phyloP scores from a whole-genome alignment of 164 flowering plant genomes.

The Macadamia integrifolia region DNA sequence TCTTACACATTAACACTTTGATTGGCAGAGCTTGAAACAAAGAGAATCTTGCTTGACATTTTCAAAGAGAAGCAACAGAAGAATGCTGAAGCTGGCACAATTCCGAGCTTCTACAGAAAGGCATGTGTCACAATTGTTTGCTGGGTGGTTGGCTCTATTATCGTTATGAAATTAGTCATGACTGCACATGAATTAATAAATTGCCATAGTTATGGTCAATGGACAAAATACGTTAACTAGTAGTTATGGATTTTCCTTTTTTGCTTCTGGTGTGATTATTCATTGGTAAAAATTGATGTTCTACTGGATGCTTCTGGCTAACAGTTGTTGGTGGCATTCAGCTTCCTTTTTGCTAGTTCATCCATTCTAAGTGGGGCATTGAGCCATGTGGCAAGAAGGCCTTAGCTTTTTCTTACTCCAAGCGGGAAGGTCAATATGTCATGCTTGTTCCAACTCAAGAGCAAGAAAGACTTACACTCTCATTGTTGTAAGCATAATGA shows the following conservation, averaged over 20 bases:
- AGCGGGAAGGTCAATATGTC: background rate
- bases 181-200: background rate
- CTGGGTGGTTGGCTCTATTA: slow-evolving; percentile 8
- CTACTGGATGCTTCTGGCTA: background rate
- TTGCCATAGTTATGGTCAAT: background rate
- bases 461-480: background rate
- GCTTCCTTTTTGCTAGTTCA: too few species aligned
- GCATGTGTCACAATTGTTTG: slow-evolving; percentile 22
- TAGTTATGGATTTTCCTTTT: background rate
- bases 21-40: slow-evolving; percentile 83
- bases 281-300: background rate
- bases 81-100: slow-evolving; percentile 77
- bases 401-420: too few species aligned
- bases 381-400: too few species aligned
- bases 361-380: too few species aligned
- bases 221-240: background rate
- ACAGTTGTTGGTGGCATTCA: too few species aligned
- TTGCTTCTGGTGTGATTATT: background rate
- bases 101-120: slow-evolving; percentile 94
- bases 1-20: slow-evolving; percentile 8
- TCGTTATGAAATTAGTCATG: slow-evolving; percentile 8
- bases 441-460: background rate
- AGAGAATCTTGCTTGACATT: slow-evolving; percentile 86
- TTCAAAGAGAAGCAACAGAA: slow-evolving; percentile 93
- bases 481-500: background rate